Evolutionary conservation across 78 protist genomes (phyloP), one percentile per base, ranked within the genome.

Genomic region (Tieghemostelium lacteum): DNA sequence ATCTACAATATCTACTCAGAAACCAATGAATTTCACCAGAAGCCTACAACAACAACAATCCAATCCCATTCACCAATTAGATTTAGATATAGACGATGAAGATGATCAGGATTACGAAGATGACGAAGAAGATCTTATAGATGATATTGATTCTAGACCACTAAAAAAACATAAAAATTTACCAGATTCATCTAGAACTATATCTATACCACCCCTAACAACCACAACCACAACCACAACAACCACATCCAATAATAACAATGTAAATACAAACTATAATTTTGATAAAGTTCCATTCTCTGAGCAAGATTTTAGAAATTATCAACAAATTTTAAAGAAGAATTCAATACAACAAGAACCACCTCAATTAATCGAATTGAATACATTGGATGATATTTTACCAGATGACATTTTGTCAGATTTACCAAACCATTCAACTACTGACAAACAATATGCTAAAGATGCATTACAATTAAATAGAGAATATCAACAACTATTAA

Each of bases 401-500:
- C 7, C 24, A 57, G 10, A n/a, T 54, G 10, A 49, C 6, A 22
- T 31, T 57, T 57, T 16, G 5, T n/a, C 34, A 57, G 8, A 19
- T 19, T 16, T 19, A 5, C 34, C 34, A 57, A 7, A 6, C 4
- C 5, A 4, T 7, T 16, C 34, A 57, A 5, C 34, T 7, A 57
- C 14, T 16, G 63, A 57, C 4, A 57, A 19, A 19, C 34, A 57
- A 57, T 5, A 57, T n/a, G 17, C 29, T n/a, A n/a, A n/a, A n/a
- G 24, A 31, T 17, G 37, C 63, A n/a, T 55, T 72, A 31, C 2
- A 31, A 55, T n/a, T 72, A 19, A 72, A 72, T 29, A 3, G 26
- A 36, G 63, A 54, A 10, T 72, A 72, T 54, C 78, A 72, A 72
- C 34, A n/a, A 34, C 10, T 19, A 29, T 31, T 72, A 31, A 54